Base-by-base conservation (phyloP, 352 stramenopile species). In the Phytophthora parvispora region DNA sequence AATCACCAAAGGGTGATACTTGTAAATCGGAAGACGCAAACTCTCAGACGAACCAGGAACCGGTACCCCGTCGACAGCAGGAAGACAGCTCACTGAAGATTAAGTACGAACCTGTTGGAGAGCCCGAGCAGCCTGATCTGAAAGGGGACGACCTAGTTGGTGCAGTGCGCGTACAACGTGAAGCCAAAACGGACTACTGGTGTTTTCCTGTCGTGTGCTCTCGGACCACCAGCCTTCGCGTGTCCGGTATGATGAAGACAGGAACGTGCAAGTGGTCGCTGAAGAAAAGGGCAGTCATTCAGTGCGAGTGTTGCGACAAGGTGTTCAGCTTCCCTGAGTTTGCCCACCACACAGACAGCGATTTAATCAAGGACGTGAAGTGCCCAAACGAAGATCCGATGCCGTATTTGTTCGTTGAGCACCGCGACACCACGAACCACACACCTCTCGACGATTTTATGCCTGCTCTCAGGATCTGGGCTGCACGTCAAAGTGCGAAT, bases 321-420 rank as follows among this genome's bases (percentile, higher is more conserved):
- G 2, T 34, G 13, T 63, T 66, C 15, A 51, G 20, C 4, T 66
- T 27, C 18, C 22, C 48, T 1, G 29, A 66, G 29, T 77, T 77
- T 16, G 69, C 67, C 15, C 53, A 74, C 47, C 69, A 77, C 50
- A 77, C 64, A 0, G 64, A 77, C 28, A 72, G 36, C 31, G 24
- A 28, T 15, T 61, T 78, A 52, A 12, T 78, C n/a, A 55, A 69
- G 36, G 29, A 69, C 25, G 8, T 60, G 12, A 74, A 71, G 31
- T 66, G 48, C 48, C 51, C 49, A 24, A 18, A 27, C 1, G 48
- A 68, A 67, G 60, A 72, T n/a, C 52, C 64, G 12, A 69, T 75
- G 49, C 43, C 60, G 3, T 72, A 72, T 60, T 53, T 78, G 43
- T 75, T 78, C 31, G 66, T 72, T n/a, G 42, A 78, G 50, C 66